Evolutionary conservation across 345 rosid genomes (phyloP).

Genomic region (Salix purpurea): DNA sequence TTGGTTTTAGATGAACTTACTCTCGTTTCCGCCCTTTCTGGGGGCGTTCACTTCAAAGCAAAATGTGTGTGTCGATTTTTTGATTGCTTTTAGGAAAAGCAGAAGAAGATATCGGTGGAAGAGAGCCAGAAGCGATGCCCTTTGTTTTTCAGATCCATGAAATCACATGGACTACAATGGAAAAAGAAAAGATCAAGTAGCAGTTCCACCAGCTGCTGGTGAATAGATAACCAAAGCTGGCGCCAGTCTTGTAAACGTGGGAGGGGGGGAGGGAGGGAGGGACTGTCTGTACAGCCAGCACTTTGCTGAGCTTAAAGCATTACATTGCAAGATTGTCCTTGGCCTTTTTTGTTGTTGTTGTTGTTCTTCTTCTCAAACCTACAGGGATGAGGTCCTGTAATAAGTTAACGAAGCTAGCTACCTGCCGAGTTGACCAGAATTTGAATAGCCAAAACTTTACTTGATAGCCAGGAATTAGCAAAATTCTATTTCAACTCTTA

Average conservation of each 20-base stretch:
- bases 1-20: not conserved
- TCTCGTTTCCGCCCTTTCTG: not conserved
- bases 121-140: not conserved
- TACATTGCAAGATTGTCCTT: not conserved
- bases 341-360: too few species aligned
- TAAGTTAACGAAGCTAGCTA: not conserved
- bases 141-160: not conserved
- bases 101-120: not conserved
- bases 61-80: not conserved
- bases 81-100: not conserved
- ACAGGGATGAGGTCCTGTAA: not conserved
- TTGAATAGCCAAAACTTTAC: too few species aligned
- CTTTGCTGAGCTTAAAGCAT: not conserved
- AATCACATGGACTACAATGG: not conserved
- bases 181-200: not conserved
- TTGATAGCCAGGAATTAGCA: not conserved
- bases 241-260: not conserved
- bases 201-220: not conserved
- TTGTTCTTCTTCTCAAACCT: too few species aligned
- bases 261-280: not conserved
- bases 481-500: not conserved
- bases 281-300: not conserved
- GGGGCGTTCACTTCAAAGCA: not conserved
- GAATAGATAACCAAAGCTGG: not conserved
- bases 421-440: not conserved